Conservation (phyloP, 208 protist genomes). For the Novymonas esmeraldas region DNA sequence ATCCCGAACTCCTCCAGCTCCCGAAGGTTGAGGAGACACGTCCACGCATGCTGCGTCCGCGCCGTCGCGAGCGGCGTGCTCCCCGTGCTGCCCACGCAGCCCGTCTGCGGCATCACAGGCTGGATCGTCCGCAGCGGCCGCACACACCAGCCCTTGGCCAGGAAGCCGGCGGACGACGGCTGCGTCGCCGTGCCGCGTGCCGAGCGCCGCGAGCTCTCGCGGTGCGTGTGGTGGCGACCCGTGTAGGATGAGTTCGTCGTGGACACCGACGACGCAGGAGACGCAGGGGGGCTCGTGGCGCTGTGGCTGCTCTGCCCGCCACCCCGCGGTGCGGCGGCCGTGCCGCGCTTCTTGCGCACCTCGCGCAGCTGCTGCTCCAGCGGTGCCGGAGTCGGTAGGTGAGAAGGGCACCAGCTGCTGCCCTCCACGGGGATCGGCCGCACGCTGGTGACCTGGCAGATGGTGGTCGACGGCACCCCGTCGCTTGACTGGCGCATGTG, state of each 20-base stretch:
- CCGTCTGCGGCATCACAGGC: constrained; percentile 35
- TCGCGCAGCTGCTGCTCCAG: constrained; percentile 49
- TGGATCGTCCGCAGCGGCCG: constrained; percentile 35
- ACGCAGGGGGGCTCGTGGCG: constrained; percentile 4
- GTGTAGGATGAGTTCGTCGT: constrained; percentile 6
- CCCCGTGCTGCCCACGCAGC: constrained; percentile 17
- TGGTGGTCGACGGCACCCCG: constrained; percentile 17
- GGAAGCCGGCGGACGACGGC: not conserved
- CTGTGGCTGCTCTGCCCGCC: not conserved
- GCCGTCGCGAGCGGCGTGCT: constrained; percentile 28
- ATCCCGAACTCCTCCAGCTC: constrained; percentile 42
- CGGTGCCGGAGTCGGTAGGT: constrained; percentile 47
- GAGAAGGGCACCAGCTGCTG: constrained; percentile 50
- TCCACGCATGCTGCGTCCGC: constrained; percentile 48
- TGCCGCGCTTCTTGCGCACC: constrained; percentile 19
- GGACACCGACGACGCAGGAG: constrained; percentile 13
- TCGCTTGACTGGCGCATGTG: constrained; percentile 19
- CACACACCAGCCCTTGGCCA: constrained; percentile 59
- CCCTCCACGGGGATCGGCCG: constrained; percentile 53
- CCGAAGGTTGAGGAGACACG: constrained; percentile 37
- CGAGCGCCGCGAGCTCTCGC: constrained; percentile 15
- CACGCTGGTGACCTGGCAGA: constrained; percentile 42
- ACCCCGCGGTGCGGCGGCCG: constrained; percentile 1
- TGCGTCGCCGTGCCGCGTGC: not conserved
- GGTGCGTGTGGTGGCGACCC: constrained; percentile 11